Base-by-base conservation (phyloP, 176 grass and related monocot species). In the Saccharum officinarum region DNA sequence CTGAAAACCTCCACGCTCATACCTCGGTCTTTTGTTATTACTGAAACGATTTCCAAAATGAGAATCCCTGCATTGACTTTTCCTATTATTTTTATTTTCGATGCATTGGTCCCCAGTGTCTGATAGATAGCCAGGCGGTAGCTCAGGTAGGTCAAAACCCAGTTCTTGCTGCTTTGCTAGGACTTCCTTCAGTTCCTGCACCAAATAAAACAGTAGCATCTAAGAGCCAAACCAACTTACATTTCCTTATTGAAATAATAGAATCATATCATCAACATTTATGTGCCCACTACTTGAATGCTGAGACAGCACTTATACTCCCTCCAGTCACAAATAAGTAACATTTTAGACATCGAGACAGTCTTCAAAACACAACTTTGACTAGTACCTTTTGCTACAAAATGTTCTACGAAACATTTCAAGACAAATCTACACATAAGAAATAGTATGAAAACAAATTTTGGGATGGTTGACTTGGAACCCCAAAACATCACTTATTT, bases 181-280 rank as follows among this genome's bases (percentile, higher is more conserved):
- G 64, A 99, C 63, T 88, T 91, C 79, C 83, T 99, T 96, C 62
- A 99, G 85, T 90, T 99, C 90, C 97, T 96, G 89, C 69, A 88
- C 16, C 82, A 80, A 49, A 88, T 34, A 71, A 89, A 78, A 89
- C 9, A 59, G 23, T 39, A 26, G 30, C 50, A 61, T 36, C 22
- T 62, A 77, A 80, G 59, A 74, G 46, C 83, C 23, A 66, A 52
- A 74, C 14, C 36, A 65, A 63, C 31, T 39, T 76, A 71, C 36
- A 40, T 49, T 68, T 37, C 26, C 28, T 68, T 18, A 84, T 57
- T 22, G 34, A 91, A 75, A 87, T 23, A 87, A 25, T 76, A 31
- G 41, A 86, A 68, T 7, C 31, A 22, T 44, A 34, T 69, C 18
- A 69, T 83, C 71, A 65, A 70, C 30, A n/a, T 22, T 73, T 61